These are phyloP conservation scores for Eucalyptus globulus DNA, from an alignment of 345 rosid genomes.

Conservation along the genomic window DNA sequence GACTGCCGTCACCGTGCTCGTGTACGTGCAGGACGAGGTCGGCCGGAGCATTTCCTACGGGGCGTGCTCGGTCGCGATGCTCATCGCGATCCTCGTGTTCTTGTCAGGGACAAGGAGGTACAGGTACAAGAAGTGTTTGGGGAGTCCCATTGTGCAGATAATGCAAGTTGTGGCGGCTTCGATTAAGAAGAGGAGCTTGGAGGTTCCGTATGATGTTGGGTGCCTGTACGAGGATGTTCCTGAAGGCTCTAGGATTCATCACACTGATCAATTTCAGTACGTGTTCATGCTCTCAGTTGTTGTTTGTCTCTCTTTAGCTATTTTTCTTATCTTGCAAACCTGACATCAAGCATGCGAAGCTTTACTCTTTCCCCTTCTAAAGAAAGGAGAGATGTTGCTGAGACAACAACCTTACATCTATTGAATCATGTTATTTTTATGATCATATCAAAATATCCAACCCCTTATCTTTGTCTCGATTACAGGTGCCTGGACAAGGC, in stretches of 20 bases:
- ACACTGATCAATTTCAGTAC: slow-evolving; percentile 54
- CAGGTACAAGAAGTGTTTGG: slow-evolving; percentile 63
- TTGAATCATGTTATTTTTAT: neutral
- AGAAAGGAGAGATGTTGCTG: neutral
- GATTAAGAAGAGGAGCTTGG: slow-evolving; percentile 30
- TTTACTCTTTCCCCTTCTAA: neutral
- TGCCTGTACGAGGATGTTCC: slow-evolving; percentile 41
- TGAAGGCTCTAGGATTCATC: slow-evolving; percentile 35
- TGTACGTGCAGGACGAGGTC: slow-evolving; percentile 51
- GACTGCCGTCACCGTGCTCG: slow-evolving; percentile 54
- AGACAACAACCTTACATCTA: neutral
- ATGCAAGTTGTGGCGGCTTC: slow-evolving; percentile 66
- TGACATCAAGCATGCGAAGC: neutral
- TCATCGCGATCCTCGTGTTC: slow-evolving; percentile 36
- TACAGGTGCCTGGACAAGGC: slow-evolving; percentile 54
- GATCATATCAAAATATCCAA: neutral
- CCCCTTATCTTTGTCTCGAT: neutral
- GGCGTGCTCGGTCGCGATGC: slow-evolving; percentile 52
- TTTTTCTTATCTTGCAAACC: neutral
- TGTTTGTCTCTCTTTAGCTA: neutral
- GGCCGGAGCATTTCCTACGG: slow-evolving; percentile 53
- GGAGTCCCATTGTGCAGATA: slow-evolving; percentile 77
- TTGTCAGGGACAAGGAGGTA: slow-evolving; percentile 48
- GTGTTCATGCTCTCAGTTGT: neutral
- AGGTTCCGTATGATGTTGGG: slow-evolving; percentile 28